Conservation (phyloP, 495 filamentous ascomycete genomes). For the Penicillium flavigenum region DNA sequence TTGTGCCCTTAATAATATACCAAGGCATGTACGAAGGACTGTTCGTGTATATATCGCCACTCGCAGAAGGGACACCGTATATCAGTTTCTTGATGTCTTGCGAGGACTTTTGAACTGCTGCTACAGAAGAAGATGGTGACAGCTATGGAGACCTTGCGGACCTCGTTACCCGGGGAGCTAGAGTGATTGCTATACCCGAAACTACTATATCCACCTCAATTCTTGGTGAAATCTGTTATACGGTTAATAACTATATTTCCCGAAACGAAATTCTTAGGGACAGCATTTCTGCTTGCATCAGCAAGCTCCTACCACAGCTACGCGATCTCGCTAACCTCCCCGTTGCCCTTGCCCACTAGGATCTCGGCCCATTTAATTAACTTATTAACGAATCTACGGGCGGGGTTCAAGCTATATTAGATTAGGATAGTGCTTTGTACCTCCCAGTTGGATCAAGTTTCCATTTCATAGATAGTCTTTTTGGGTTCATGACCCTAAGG, state of each 20-base stretch:
- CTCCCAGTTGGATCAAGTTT: conserved; percentile 14
- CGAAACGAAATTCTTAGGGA: conserved; percentile 11
- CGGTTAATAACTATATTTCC: conserved; percentile 11
- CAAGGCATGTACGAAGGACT: conserved; percentile 15
- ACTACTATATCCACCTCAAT: conserved; percentile 14
- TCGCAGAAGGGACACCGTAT: conserved; percentile 18
- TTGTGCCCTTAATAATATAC: conserved; percentile 17
- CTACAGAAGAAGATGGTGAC: conserved; percentile 17
- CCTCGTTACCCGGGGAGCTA: conserved; percentile 17
- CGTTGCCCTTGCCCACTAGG: conserved; percentile 12
- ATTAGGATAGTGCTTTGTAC: conserved; percentile 13
- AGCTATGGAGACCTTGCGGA: conserved; percentile 13
- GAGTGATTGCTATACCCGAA: conserved; percentile 13
- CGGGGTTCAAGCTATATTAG: conserved; percentile 12
- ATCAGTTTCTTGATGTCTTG: conserved; percentile 20
- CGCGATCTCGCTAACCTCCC: conserved; percentile 11
- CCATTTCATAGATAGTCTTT: conserved; percentile 16
- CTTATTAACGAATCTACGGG: conserved; percentile 14
- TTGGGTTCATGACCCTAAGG: conserved; percentile 12
- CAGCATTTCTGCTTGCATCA: conserved; percentile 14
- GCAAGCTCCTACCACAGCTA: conserved; percentile 14
- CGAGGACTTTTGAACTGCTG: conserved; percentile 15
- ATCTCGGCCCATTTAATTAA: conserved; percentile 18
- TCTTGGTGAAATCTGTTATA: conserved; percentile 9
- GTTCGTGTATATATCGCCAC: conserved; percentile 18